A percentile compares a stretch with the other conserved stretches of the same genome.
Evolutionary conservation across 1,284 basidiomycete species (phyloP).

Genomic region (Pascua guehoae): DNA sequence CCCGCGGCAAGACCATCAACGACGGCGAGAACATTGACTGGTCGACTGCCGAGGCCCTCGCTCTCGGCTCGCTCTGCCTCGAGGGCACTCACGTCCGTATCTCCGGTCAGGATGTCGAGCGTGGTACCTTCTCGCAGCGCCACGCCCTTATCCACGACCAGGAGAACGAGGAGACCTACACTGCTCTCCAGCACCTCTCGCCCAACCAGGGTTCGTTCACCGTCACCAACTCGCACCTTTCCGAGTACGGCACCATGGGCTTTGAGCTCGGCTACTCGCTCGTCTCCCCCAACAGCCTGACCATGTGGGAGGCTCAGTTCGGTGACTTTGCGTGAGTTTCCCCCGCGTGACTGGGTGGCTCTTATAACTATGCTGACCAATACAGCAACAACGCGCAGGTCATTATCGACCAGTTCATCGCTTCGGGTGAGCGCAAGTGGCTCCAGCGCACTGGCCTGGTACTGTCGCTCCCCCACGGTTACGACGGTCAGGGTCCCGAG

Average conservation of each 20-base stretch:
- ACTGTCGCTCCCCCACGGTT: constrained; percentile 90
- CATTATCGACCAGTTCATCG: constrained; percentile 99
- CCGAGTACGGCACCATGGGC: constrained; percentile 91
- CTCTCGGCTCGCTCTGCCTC: constrained; percentile 86
- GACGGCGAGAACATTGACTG: constrained; percentile 94
- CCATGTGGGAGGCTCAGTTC: constrained; percentile 99
- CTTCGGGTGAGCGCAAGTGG: constrained; percentile 98
- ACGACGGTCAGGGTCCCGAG: constrained; percentile 98
- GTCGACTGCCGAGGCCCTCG: constrained; percentile 98
- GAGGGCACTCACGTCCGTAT: constrained; percentile 94
- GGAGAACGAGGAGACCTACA: constrained; percentile 81
- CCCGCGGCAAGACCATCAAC: constrained; percentile 82
- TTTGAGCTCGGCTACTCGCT: constrained; percentile 99
- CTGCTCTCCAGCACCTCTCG: constrained; percentile 83
- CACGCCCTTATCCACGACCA: constrained; percentile 98
- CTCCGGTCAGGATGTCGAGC: constrained; percentile 97
- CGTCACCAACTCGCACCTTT: constrained; percentile 95
- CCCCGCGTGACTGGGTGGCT: too few species aligned
- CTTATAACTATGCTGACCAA: too few species aligned
- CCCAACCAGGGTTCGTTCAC: constrained; percentile 86
- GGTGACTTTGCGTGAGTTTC: constrained; percentile 74
- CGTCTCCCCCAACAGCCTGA: constrained; percentile 88
- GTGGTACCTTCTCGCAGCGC: constrained; percentile 99
- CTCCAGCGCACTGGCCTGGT: constrained; percentile 91
- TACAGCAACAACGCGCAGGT: constrained; percentile 85